Base-by-base conservation (phyloP, 257 asterid genomes). In the Forsythia suspensa region DNA sequence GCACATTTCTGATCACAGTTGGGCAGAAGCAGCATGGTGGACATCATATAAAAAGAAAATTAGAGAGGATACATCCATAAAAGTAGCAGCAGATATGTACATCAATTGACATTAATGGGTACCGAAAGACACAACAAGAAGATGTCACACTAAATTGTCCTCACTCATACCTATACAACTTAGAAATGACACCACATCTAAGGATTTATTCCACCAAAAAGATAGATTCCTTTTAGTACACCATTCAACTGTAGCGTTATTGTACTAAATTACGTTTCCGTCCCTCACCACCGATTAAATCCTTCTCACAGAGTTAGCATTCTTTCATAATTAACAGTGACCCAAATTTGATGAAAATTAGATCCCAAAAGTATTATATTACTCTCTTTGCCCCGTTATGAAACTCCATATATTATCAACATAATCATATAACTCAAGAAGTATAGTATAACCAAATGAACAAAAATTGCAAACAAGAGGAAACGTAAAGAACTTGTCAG, bases 191-290 rank as follows among this genome's bases (percentile, higher is more conserved):
- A 48, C 20, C 59, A 48, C 57, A 18, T 48, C 57, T 48, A 15
- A 78, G 68, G 67, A 74, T 59, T 40, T 46, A 37, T 15, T 46
- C 77, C 72, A 79, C 80, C 76, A 78, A 34, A 6, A 48, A 48
- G 59, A 48, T 4, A 34, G 38, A 37, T 6, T 12, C 13, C 34
- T 55, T 68, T 29, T 41, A 71, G 66, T 13, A 73, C 48, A 73
- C 73, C 70, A 41, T 65, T 52, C 34, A n/a, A 78, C 59, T 48
- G 21, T 46, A 71, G 6, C 29, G 73, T 71, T 72, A 72, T 70
- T 59, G 55, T 57, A 65, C 46, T 48, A 43, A 10, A 73, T 18
- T 10, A 79, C 61, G 71, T 41, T 59, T 76, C 55, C 24, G 16
- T 78, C 63, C 76, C 51, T n/a, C 59, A 48, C 20, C 20, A 5